These are phyloP conservation scores for Niebla homalea DNA, from an alignment of 495 filamentous ascomycete species.

Conservation along the genomic window DNA sequence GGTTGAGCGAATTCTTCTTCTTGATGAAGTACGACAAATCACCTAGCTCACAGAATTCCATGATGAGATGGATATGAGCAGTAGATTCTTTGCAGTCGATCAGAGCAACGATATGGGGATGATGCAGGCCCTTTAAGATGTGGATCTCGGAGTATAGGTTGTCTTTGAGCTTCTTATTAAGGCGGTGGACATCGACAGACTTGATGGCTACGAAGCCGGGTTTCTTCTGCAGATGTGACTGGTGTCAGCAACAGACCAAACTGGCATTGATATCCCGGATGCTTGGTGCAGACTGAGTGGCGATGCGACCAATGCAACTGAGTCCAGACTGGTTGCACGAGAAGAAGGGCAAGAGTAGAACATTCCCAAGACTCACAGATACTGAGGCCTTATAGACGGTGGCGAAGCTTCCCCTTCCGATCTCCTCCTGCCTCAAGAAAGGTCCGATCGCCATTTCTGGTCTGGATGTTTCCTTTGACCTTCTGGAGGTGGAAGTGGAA, in stretches of 20 bases:
- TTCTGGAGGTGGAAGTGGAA: slow-evolving; percentile 29
- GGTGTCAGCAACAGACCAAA: not conserved
- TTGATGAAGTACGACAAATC: slow-evolving; percentile 92
- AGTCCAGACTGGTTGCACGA: no score
- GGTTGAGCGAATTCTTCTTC: slow-evolving; percentile 64
- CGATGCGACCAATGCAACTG: no score
- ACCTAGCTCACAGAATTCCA: slow-evolving; percentile 95
- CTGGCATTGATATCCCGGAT: no score
- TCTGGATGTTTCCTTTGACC: slow-evolving; percentile 29
- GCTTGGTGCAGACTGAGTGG: no score
- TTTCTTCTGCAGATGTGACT: slow-evolving; percentile 30
- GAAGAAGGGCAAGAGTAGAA: not conserved
- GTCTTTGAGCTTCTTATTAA: slow-evolving; percentile 91
- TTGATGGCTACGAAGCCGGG: slow-evolving; percentile 81
- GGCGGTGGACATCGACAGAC: slow-evolving; percentile 74
- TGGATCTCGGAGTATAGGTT: slow-evolving; percentile 91
- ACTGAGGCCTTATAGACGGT: slow-evolving; percentile 80
- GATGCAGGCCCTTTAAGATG: slow-evolving; percentile 80
- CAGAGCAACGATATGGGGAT: slow-evolving; percentile 92
- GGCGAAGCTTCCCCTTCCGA: slow-evolving; percentile 92
- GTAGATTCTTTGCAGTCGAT: slow-evolving; percentile 81
- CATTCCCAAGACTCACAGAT: slow-evolving; percentile 44
- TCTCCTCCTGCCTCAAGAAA: slow-evolving; percentile 68
- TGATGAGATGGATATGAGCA: slow-evolving; percentile 86
- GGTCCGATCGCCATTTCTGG: slow-evolving; percentile 58